Evolutionary conservation across 164 flowering plant genomes (phyloP).

Genomic region (Nymphaea thermarum): DNA sequence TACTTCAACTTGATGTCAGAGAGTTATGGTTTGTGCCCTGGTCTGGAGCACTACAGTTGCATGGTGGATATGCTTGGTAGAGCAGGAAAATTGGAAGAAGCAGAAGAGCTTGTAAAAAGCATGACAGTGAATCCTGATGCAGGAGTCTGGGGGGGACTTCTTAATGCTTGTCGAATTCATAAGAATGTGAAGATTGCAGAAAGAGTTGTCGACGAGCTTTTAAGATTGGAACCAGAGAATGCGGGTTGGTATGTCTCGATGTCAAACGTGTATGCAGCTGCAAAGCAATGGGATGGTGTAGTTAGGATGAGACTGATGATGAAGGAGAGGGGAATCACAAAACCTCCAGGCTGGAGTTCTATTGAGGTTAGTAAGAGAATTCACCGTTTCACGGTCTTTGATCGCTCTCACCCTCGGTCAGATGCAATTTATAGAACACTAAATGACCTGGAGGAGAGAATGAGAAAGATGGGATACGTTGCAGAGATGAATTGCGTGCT

Average conservation of each 20-base stretch:
- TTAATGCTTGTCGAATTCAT: conserved; percentile 11
- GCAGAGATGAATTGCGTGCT: conserved; percentile 4
- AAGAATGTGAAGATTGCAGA: conserved; percentile 7
- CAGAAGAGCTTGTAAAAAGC: conserved; percentile 6
- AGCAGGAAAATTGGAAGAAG: conserved; percentile 10
- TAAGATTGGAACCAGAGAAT: conserved; percentile 8
- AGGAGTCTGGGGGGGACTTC: conserved; percentile 9
- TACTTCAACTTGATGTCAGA: conserved; percentile 9
- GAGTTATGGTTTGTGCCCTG: background rate
- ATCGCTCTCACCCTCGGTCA: conserved; percentile 6
- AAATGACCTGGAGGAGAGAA: conserved; percentile 7
- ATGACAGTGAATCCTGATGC: conserved; percentile 9
- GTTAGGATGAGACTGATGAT: conserved; percentile 7
- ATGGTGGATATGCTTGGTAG: conserved; percentile 11
- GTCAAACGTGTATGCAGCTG: conserved; percentile 8
- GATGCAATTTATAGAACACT: conserved; percentile 4
- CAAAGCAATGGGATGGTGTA: conserved; percentile 5
- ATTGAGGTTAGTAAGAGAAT: conserved; percentile 6
- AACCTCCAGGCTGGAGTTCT: conserved; percentile 9
- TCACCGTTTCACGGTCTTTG: conserved; percentile 7
- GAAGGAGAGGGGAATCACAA: conserved; percentile 4
- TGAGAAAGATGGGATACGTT: conserved; percentile 10
- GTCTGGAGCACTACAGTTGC: conserved; percentile 8
- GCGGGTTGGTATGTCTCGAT: conserved; percentile 8
- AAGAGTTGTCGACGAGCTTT: conserved; percentile 7